Evolutionary conservation across 2,329 filamentous ascomycete genomes (phyloP).

Genomic region (Pestalotiopsis sp.): DNA sequence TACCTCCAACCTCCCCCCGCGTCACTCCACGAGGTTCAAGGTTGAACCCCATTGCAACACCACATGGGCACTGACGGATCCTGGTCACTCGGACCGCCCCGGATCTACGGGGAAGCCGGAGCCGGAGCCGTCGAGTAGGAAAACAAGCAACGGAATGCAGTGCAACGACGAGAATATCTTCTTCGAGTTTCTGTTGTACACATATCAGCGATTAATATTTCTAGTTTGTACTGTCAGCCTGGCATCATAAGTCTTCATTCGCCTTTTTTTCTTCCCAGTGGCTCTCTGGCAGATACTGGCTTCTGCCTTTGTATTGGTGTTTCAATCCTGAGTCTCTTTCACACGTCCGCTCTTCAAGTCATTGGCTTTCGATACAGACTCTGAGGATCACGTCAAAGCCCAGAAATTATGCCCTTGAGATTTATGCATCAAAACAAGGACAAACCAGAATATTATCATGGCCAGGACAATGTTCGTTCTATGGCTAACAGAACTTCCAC

Average conservation of each 20-base stretch:
- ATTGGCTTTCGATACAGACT: too few relatives aligned
- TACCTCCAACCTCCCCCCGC: neutral
- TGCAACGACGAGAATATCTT: neutral
- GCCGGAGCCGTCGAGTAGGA: neutral
- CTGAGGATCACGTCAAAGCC: too few relatives aligned
- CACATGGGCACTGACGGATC: neutral
- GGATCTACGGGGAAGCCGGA: neutral
- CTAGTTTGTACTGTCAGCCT: too few relatives aligned
- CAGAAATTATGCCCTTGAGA: too few relatives aligned
- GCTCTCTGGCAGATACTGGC: too few relatives aligned
- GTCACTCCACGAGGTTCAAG: neutral
- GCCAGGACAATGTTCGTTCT: neutral
- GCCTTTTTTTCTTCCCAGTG: too few relatives aligned
- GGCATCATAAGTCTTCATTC: too few relatives aligned
- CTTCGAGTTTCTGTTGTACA: neutral
- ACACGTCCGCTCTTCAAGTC: too few relatives aligned
- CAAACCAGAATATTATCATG: neutral
- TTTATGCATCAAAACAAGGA: neutral
- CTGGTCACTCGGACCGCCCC: neutral
- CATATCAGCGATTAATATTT: neutral
- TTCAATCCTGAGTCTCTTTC: too few relatives aligned
- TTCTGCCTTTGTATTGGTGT: too few relatives aligned
- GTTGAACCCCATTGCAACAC: constrained; percentile 2
- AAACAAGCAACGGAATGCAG: neutral
- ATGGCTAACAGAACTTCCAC: neutral